A percentile compares a stretch with the other conserved stretches of the same genome.
phyloP scores from a whole-genome alignment of 768 basidiomycete genomes.

The Pleurotus tuoliensis region DNA sequence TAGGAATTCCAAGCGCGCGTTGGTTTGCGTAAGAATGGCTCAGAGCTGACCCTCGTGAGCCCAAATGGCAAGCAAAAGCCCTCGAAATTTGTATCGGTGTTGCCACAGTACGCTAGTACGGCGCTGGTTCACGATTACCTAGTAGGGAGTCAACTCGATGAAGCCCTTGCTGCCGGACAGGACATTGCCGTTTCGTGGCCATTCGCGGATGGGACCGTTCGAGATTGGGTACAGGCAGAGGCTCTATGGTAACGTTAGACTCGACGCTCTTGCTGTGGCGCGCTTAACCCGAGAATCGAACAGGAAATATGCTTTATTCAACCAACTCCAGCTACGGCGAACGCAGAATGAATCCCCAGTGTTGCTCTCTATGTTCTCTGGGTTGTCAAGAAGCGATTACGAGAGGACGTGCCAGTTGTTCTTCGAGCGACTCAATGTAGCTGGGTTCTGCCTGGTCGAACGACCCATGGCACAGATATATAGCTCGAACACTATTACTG shows the following conservation, averaged over 20 bases:
- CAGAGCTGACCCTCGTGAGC: constrained; percentile 18
- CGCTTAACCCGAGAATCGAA: constrained; percentile 7
- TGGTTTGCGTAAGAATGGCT: constrained; percentile 56
- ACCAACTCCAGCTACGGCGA: constrained; percentile 68
- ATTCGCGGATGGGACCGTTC: constrained; percentile 67
- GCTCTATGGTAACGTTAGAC: constrained; percentile 67
- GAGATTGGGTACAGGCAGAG: constrained; percentile 82
- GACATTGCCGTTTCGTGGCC: constrained; percentile 81
- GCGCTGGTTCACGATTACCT: constrained; percentile 74
- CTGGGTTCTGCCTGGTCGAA: constrained; percentile 76
- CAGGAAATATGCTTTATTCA: constrained; percentile 87
- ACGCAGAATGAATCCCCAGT: constrained; percentile 87
- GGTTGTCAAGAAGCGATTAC: constrained; percentile 61
- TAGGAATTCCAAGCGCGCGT: constrained; percentile 82
- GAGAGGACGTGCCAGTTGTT: constrained; percentile 80
- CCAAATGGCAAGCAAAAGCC: constrained; percentile 22
- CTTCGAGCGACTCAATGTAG: constrained; percentile 90
- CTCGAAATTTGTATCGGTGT: constrained; percentile 30
- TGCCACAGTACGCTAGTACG: constrained; percentile 37
- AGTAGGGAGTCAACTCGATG: constrained; percentile 77
- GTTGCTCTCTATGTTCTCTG: constrained; percentile 64
- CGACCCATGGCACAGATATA: constrained; percentile 85
- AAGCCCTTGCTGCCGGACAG: constrained; percentile 70
- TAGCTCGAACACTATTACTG: constrained; percentile 65
- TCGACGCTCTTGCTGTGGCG: background rate